Evolutionary conservation across 768 basidiomycete species (phyloP), one percentile per base, ranked within the genome.

Genomic region (Suillus alpinus): DNA sequence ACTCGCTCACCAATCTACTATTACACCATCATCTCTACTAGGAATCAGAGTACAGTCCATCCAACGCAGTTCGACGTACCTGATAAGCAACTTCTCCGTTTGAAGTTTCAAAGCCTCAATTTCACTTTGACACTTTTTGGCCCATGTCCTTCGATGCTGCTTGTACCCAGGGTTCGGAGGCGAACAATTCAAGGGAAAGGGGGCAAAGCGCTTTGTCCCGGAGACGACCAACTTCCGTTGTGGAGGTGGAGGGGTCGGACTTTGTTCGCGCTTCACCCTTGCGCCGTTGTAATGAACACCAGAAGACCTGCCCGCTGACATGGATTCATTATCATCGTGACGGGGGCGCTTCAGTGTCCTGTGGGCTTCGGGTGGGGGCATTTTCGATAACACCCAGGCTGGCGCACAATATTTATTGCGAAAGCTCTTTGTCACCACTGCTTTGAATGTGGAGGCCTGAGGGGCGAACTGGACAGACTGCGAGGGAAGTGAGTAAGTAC

Each of bases 1-100:
- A 60, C 53, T 40, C 41, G 59, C 53, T 40, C 41, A 75, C 72
- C 72, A 73, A 57, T 73, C 74, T 31, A 73, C 62, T 31, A 65
- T 58, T 55, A 73, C 56, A 23, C 71, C 72, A n/a, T 73, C 74
- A 20, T 71, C 72, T 52, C 72, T 71, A 39, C 46, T 39, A 37
- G 37, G 23, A 9, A 36, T 55, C 7, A 40, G 26, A 20, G 9
- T 43, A 44, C 20, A 55, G 36, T 57, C 31, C 18, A n/a, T 12
- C 41, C n/a, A 49, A 57, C 20, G 46, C 7, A 57, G 40, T 8
- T 44, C 5, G 34, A 63, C 73, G 20, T 36, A 74, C 73, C 73
- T 69, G 37, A 76, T 59, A 23, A 71, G 36, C 34, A 63, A 61
- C 57, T 66, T 74, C 60, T 61, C 68, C n/a, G 60, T 44, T n/a